Percentiles rank a stretch among this genome's conserved stretches.
These are phyloP conservation scores for Hygrophila difformis DNA, from an alignment of 257 asterid genomes.

Conservation along the genomic window DNA sequence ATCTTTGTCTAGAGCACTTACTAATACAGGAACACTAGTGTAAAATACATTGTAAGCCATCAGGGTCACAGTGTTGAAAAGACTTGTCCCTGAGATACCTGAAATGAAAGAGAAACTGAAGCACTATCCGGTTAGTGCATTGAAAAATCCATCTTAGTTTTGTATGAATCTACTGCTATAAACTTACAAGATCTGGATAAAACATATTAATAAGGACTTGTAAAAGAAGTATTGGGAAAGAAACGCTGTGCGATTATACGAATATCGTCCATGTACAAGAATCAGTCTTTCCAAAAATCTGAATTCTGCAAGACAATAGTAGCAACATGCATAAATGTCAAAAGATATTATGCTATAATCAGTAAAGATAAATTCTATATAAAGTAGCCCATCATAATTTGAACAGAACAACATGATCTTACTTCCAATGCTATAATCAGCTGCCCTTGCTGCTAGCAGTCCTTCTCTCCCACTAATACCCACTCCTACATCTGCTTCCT, in stretches of 20 bases:
- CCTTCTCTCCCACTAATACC: slow-evolving; percentile 99
- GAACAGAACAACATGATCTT: slow-evolving; percentile 26
- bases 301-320: slow-evolving; percentile 64
- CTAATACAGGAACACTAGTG: slow-evolving; percentile 90
- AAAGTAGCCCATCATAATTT: no score
- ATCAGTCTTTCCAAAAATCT: slow-evolving; percentile 87
- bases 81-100: slow-evolving; percentile 98
- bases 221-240: slow-evolving; percentile 97
- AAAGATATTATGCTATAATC: no score
- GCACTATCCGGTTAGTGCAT: slow-evolving; percentile 36
- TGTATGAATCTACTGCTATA: slow-evolving; percentile 9
- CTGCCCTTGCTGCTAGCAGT: slow-evolving; percentile 98
- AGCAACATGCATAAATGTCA: slow-evolving; percentile 10
- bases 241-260: slow-evolving; percentile 95
- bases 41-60: slow-evolving; percentile 98
- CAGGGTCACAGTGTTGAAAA: slow-evolving; percentile 87
- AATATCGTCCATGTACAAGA: slow-evolving; percentile 97
- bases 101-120: slow-evolving; percentile 90
- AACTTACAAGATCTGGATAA: slow-evolving; percentile 97
- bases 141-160: slow-evolving; percentile 6
- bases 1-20: slow-evolving; percentile 91
- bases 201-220: slow-evolving; percentile 87
- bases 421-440: slow-evolving; percentile 99
- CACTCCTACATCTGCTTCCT: slow-evolving; percentile 98
- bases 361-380: no score